Evolutionary conservation across 306 rosid species (phyloP).

Genomic region (Macrotyloma uniflorum): DNA sequence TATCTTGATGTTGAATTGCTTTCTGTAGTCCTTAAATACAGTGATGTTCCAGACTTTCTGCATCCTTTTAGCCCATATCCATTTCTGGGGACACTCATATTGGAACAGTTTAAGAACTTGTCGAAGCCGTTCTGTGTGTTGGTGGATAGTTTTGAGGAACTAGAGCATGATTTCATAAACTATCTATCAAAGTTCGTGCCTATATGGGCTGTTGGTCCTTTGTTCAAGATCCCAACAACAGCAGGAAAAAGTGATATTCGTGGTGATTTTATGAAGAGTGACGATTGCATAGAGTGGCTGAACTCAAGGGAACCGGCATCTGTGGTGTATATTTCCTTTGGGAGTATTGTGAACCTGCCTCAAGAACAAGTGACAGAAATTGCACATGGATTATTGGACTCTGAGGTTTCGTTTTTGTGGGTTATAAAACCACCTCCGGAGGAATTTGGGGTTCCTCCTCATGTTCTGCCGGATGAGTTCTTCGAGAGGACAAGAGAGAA

Average conservation of each 20-base stretch:
- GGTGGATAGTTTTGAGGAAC: conserved; percentile 62
- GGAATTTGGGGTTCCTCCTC: background rate
- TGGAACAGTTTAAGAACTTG: conserved; percentile 54
- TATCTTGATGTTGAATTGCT: conserved; percentile 52
- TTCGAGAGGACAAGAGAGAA: conserved; percentile 44
- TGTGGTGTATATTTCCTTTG: conserved; percentile 72
- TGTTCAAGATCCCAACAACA: conserved; percentile 52
- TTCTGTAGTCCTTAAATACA: conserved; percentile 42
- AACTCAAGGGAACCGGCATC: conserved; percentile 48
- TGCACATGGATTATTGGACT: conserved; percentile 59
- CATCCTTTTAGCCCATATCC: conserved; percentile 44
- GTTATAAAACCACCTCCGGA: conserved; percentile 54
- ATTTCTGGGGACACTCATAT: conserved; percentile 38
- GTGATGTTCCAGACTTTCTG: conserved; percentile 69
- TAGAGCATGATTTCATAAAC: conserved; percentile 48
- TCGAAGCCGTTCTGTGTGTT: conserved; percentile 52
- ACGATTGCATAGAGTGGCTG: conserved; percentile 65
- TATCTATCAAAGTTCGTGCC: conserved; percentile 36
- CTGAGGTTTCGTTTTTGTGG: conserved; percentile 62
- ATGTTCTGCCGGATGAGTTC: conserved; percentile 56
- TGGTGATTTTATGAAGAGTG: conserved; percentile 57
- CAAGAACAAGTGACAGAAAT: conserved; percentile 69
- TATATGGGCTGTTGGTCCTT: conserved; percentile 57
- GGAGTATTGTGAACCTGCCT: conserved; percentile 53
- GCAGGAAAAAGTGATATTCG: conserved; percentile 11